These are phyloP conservation scores for Boletus vinaceobasis DNA, from an alignment of 768 basidiomycete genomes.

Conservation along the genomic window DNA sequence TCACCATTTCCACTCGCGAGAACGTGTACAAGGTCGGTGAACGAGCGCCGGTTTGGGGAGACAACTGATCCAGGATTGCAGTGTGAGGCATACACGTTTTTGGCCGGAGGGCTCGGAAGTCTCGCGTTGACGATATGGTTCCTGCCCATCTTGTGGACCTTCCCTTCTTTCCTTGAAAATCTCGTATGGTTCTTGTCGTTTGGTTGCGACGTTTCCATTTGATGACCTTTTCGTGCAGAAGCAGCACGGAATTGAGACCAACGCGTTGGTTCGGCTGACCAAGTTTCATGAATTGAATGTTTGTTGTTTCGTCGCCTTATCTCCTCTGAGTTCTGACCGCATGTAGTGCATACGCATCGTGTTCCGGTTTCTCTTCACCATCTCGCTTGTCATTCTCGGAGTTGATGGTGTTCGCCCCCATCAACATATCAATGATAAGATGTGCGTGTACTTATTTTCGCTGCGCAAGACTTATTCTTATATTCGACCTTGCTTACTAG, in stretches of 20 bases:
- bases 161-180: conserved; percentile 60
- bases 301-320: conserved; percentile 22
- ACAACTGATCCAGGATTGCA: conserved; percentile 28
- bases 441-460: conserved; percentile 30
- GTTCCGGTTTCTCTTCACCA: conserved; percentile 70
- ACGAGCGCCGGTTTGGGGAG: not conserved
- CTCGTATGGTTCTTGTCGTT: conserved; percentile 44
- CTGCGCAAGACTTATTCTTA: not conserved
- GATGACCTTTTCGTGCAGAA: conserved; percentile 37
- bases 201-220: not conserved
- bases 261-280: conserved; percentile 66
- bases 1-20: conserved; percentile 59
- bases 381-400: conserved; percentile 63
- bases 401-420: conserved; percentile 65
- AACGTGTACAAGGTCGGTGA: conserved; percentile 56
- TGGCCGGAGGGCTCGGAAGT: conserved; percentile 68
- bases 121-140: conserved; percentile 72
- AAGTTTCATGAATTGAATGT: conserved; percentile 85
- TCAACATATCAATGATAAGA: conserved; percentile 60
- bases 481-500: conserved; percentile 14
- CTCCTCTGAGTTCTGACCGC: not conserved
- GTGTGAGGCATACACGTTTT: conserved; percentile 68
- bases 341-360: conserved; percentile 62
- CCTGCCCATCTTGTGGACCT: conserved; percentile 65
- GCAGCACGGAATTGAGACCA: conserved; percentile 57